Evolutionary conservation across 257 asterid species (phyloP).

Genomic region (Phtheirospermum japonicum): DNA sequence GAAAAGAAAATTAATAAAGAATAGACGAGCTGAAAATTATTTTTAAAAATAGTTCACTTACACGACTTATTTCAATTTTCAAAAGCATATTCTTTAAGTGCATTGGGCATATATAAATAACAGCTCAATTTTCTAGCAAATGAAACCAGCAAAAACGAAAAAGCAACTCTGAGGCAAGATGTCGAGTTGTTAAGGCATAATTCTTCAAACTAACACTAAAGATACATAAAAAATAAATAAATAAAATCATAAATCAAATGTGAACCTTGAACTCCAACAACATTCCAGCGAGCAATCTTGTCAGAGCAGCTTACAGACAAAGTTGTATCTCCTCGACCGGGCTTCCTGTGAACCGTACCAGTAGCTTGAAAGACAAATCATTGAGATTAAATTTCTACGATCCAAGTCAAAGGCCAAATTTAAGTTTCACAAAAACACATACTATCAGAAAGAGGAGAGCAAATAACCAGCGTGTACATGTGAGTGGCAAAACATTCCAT

Average conservation of each 20-base stretch:
- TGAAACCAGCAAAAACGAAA: constrained; percentile 18
- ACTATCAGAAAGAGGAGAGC: background rate
- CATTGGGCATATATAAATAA: background rate
- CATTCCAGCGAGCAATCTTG: constrained; percentile 95
- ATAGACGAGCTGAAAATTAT: background rate
- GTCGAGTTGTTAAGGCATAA: background rate
- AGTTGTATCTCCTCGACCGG: constrained; percentile 96
- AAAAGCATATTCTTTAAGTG: no score
- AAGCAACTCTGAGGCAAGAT: background rate
- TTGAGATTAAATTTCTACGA: background rate
- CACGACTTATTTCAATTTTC: background rate
- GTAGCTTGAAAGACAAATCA: constrained; percentile 29
- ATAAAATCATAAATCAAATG: constrained; percentile 23
- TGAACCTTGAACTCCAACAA: constrained; percentile 93
- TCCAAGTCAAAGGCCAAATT: constrained; percentile 21
- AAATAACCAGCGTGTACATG: background rate
- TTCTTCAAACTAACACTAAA: constrained; percentile 1
- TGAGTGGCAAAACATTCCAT: background rate
- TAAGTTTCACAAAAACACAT: background rate
- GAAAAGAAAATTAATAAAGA: constrained; percentile 15
- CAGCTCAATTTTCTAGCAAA: constrained; percentile 22
- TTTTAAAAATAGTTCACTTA: background rate
- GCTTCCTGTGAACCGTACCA: constrained; percentile 85
- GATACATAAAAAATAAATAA: background rate
- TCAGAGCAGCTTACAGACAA: constrained; percentile 97